Percentiles rank a stretch among this genome's conserved stretches.
phyloP scores from a whole-genome alignment of 2,329 filamentous ascomycete species.

The Anthostomella pinea region DNA sequence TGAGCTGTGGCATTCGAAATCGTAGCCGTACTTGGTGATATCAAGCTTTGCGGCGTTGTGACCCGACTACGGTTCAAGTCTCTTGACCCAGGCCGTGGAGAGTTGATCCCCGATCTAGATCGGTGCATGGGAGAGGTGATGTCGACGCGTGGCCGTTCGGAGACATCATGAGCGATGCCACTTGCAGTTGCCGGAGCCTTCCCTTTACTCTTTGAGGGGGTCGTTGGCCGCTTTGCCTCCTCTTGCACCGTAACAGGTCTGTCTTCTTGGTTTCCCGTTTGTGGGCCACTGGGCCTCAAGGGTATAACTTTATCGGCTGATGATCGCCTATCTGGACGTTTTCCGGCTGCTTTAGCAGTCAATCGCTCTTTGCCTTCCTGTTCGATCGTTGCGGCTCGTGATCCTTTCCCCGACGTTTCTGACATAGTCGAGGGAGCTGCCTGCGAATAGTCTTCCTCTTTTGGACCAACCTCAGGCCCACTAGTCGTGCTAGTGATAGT shows the following conservation, averaged over 20 bases:
- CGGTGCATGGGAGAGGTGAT: constrained; percentile 28
- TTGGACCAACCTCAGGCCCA: constrained; percentile 32
- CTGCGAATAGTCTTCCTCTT: constrained; percentile 29
- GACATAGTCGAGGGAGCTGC: constrained; percentile 26
- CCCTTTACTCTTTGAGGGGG: constrained; percentile 4
- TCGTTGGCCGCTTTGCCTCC: constrained; percentile 1
- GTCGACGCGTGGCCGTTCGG: constrained; percentile 17
- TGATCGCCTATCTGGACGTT: constrained; percentile 36
- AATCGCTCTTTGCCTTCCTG: constrained; percentile 16
- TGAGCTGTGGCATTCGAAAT: constrained; percentile 41
- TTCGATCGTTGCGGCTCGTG: constrained; percentile 7
- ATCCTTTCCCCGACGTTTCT: constrained; percentile 24
- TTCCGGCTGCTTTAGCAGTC: constrained; percentile 49
- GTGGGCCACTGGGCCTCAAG: constrained; percentile 9
- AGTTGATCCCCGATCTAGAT: constrained; percentile 27
- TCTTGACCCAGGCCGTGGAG: constrained; percentile 18
- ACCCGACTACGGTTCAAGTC: constrained; percentile 28
- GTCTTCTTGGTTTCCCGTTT: constrained; percentile 3
- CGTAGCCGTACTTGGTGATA: constrained; percentile 36
- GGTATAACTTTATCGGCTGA: constrained; percentile 11
- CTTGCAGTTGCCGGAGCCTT: neutral
- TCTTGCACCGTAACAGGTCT: constrained; percentile 3
- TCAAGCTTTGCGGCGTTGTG: constrained; percentile 27
- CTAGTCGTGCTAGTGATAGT: no score
- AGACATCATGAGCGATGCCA: constrained; percentile 12